Base-by-base conservation (phyloP, 2,329 filamentous ascomycete species). In the Zasmidium angulare region DNA sequence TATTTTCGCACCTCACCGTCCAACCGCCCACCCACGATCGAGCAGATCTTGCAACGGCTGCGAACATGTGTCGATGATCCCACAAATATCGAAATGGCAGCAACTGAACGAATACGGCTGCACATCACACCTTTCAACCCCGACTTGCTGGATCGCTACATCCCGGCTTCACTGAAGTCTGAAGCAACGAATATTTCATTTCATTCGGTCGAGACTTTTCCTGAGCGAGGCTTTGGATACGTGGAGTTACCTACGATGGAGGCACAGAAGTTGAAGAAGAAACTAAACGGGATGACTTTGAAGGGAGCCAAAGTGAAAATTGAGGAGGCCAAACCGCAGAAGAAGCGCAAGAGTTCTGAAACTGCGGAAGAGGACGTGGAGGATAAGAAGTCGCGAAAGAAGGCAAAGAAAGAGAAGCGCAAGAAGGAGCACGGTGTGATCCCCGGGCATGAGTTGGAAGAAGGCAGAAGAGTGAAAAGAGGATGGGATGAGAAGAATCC, bases 261-360 rank as follows among this genome's bases (percentile, higher is more conserved):
- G 65, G 95, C 93, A 10, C 89, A 93, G n/a, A 96, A 92, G 75
- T 77, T 98, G 55, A 91, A 88, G 78, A 93, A 89, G 78, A 98
- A 95, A 78, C 82, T 98, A 52, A 90, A 96, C 79, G 93, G 93
- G 29, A 85, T 89, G 1, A 89, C 90, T 22, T 78, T 99, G 58
- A 95, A 89, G 72, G 95, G 95, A 9, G 82, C 82, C 61, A 98
- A 96, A 76, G 85, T 98, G 68, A 86, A 86, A 60, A 85, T 99
- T 60, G 91, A 97, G 68, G 86, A 88, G 64, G 95, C 95, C 6
- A 86, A 86, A 51, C 86, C 89, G 0, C 80, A 85, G 65, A 84
- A 86, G 77, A 81, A 71, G 70, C 68, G 69, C 64, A 74, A 71
- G 56, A 68, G 74, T 14, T 72, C 74, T 1, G 73, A 75, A 61